Evolutionary conservation across 441 rosid genomes (phyloP).

Genomic region (Populus hybrid): DNA sequence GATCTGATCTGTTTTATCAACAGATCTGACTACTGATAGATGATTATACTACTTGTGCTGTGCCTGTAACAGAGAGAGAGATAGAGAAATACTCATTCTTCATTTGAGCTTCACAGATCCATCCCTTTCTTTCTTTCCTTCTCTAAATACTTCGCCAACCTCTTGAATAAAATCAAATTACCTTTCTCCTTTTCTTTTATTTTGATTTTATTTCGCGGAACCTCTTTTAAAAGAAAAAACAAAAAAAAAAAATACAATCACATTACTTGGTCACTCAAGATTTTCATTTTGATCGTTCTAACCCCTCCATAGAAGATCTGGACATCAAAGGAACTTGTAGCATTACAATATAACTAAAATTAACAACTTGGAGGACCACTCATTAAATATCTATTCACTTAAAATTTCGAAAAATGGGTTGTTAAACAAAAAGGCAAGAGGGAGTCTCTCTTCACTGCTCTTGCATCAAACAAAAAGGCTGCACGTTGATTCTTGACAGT

Average conservation of each 20-base stretch:
- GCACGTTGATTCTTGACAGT: too few species aligned
- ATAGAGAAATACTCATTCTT: not conserved
- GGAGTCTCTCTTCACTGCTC: too few species aligned
- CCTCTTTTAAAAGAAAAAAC: too few species aligned
- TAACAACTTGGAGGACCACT: too few species aligned
- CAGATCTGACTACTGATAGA: not conserved
- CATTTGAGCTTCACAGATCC: not conserved
- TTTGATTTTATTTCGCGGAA: too few species aligned
- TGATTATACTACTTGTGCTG: not conserved
- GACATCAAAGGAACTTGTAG: not conserved
- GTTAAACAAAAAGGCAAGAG: too few species aligned
- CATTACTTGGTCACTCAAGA: not conserved
- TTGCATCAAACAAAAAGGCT: too few species aligned
- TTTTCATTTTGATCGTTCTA: not conserved
- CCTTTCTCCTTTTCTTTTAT: too few species aligned
- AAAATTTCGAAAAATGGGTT: too few species aligned
- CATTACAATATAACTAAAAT: not conserved
- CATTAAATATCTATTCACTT: too few species aligned
- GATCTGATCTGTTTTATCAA: constrained; percentile 7
- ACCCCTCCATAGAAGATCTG: not conserved
- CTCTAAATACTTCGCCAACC: not conserved
- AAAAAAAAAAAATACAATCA: too few species aligned
- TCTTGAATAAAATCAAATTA: too few species aligned
- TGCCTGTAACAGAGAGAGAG: not conserved
- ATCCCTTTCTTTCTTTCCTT: not conserved